Conservation (phyloP, 192 early-diverging fungal genomes). For the Phycomyces blakesleeanus region DNA sequence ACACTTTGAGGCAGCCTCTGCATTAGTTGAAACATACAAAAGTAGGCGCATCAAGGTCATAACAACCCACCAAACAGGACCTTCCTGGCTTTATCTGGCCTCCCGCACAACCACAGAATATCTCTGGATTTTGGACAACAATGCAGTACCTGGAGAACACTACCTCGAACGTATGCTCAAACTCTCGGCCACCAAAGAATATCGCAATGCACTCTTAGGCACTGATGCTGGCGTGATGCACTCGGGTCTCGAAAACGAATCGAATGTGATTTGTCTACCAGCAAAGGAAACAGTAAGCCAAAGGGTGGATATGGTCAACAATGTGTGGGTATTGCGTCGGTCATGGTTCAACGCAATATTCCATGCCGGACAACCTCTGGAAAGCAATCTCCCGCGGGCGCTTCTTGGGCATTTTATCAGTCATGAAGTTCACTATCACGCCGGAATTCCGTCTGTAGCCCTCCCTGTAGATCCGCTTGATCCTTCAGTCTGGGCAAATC, state of each 20-base stretch:
- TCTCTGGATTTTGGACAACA: constrained; percentile 41
- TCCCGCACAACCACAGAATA: constrained; percentile 34
- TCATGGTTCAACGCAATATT: constrained; percentile 20
- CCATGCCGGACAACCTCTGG: background rate
- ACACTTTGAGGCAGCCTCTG: background rate
- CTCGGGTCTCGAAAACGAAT: background rate
- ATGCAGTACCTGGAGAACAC: constrained; percentile 38
- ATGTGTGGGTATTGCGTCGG: constrained; percentile 26
- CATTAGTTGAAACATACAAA: background rate
- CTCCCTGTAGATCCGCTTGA: constrained; percentile 42
- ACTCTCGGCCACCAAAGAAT: constrained; percentile 37
- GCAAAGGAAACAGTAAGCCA: constrained; percentile 7
- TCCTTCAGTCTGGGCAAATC: constrained; percentile 41
- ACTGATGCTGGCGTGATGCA: constrained; percentile 36
- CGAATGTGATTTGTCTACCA: constrained; percentile 10
- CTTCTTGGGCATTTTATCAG: constrained; percentile 13
- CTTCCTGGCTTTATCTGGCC: constrained; percentile 11
- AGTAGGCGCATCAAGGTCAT: constrained; percentile 4
- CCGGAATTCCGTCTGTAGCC: constrained; percentile 39
- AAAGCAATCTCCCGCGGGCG: background rate
- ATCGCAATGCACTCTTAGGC: constrained; percentile 40
- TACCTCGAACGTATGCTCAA: constrained; percentile 42
- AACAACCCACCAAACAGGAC: background rate
- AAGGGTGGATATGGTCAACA: constrained; percentile 19
- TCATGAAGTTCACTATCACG: constrained; percentile 18